Conservation (phyloP, 441 rosid genomes). For the Populus hybrid region DNA sequence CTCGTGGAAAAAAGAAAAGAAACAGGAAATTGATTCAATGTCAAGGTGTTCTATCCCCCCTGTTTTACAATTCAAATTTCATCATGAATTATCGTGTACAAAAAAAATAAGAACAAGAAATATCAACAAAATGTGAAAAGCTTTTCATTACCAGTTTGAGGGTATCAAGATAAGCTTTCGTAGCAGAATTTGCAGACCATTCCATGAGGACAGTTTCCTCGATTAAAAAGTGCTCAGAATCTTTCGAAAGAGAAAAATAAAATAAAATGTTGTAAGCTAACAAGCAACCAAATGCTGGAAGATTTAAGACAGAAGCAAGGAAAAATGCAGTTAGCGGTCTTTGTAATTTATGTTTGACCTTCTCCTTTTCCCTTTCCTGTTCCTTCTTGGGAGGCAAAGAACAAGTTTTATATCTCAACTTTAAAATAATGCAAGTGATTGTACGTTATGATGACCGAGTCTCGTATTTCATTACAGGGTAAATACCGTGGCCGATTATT, state of each 20-base stretch:
- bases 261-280: neutral
- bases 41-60: too few relatives aligned
- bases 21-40: neutral
- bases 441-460: neutral
- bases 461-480: neutral
- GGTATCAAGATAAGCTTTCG: constrained; percentile 43
- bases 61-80: too few relatives aligned
- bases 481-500: neutral
- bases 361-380: neutral
- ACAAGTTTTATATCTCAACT: neutral
- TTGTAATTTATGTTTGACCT: neutral
- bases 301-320: neutral
- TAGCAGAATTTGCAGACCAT: constrained; percentile 47
- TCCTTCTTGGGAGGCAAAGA: constrained; percentile 8
- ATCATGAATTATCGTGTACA: too few relatives aligned
- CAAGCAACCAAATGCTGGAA: neutral
- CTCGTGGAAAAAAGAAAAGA: neutral
- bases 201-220: constrained; percentile 21
- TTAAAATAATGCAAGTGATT: neutral
- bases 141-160: constrained; percentile 27
- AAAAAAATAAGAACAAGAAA: neutral
- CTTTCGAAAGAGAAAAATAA: neutral
- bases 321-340: neutral
- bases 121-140: neutral
- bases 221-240: neutral